Evolutionary conservation across 106 monocot species (phyloP).

Genomic region (Agapanthus africanus): DNA sequence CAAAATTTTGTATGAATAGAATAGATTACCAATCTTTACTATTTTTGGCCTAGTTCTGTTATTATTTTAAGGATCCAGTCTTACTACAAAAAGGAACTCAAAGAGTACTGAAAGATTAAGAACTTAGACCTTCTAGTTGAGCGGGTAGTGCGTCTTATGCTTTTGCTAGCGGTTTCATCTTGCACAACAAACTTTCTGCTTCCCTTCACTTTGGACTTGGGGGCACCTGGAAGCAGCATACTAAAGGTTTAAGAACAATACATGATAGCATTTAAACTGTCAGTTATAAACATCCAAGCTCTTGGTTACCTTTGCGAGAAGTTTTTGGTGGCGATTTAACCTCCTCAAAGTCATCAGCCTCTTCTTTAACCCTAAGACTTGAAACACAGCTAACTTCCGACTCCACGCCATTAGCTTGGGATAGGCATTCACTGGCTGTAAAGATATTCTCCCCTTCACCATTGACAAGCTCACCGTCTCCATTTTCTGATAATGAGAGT

Average conservation of each 20-base stretch:
- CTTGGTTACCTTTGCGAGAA: constrained; percentile 41
- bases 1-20: too few relatives aligned
- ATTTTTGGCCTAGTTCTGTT: not conserved
- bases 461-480: constrained; percentile 47
- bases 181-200: constrained; percentile 2
- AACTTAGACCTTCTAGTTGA: constrained; percentile 32
- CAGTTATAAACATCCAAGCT: not conserved
- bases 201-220: constrained; percentile 21
- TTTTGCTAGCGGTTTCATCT: constrained; percentile 10
- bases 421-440: constrained; percentile 6
- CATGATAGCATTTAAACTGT: not conserved
- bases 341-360: constrained; percentile 24
- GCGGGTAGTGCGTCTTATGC: constrained; percentile 15
- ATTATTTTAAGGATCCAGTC: not conserved
- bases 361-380: not conserved
- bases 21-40: not conserved
- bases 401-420: constrained; percentile 6
- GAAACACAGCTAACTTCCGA: constrained; percentile 31
- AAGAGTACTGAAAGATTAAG: constrained; percentile 2
- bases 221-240: constrained; percentile 13
- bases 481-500: constrained; percentile 27
- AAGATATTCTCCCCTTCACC: constrained; percentile 10
- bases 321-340: constrained; percentile 43
- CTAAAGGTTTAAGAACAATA: not conserved
- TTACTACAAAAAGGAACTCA: not conserved